Conservation (phyloP, 2,329 filamentous ascomycete species). For the Phialemonium atrogriseum region DNA sequence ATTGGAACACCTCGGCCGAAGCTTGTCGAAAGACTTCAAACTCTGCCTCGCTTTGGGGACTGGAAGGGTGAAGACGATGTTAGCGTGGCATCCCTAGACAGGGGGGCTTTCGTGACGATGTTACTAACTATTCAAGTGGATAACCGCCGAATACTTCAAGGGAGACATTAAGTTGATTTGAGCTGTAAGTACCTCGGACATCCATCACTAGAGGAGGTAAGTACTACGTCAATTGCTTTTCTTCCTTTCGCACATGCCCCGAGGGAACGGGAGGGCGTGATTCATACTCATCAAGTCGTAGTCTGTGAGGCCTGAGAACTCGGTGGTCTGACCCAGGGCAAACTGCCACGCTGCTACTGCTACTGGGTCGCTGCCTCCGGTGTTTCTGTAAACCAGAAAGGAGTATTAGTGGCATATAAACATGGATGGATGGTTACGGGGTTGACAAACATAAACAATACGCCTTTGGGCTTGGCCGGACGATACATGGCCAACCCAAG, state of each 20-base stretch:
- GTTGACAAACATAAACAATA: conserved; percentile 1
- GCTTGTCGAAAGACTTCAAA: background rate
- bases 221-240: too few species aligned
- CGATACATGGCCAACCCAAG: conserved; percentile 2
- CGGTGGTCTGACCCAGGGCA: conserved; percentile 1
- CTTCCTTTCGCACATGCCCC: background rate
- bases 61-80: background rate
- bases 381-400: conserved; percentile 1
- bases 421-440: too few species aligned
- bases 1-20: conserved; percentile 1
- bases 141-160: background rate
- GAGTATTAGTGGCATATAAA: too few species aligned
- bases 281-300: conserved; percentile 2
- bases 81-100: too few species aligned
- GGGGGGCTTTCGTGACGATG: too few species aligned
- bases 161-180: conserved; percentile 1
- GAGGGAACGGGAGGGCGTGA: background rate
- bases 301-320: conserved; percentile 1
- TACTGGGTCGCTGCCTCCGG: conserved; percentile 3
- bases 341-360: conserved; percentile 2
- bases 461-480: conserved; percentile 2
- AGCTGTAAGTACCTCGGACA: conserved; percentile 2
- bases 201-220: conserved; percentile 1
- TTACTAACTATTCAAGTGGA: background rate
- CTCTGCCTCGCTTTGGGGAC: background rate